These are phyloP conservation scores for Tulasnella calospora DNA, from an alignment of 768 basidiomycete genomes.

Conservation along the genomic window DNA sequence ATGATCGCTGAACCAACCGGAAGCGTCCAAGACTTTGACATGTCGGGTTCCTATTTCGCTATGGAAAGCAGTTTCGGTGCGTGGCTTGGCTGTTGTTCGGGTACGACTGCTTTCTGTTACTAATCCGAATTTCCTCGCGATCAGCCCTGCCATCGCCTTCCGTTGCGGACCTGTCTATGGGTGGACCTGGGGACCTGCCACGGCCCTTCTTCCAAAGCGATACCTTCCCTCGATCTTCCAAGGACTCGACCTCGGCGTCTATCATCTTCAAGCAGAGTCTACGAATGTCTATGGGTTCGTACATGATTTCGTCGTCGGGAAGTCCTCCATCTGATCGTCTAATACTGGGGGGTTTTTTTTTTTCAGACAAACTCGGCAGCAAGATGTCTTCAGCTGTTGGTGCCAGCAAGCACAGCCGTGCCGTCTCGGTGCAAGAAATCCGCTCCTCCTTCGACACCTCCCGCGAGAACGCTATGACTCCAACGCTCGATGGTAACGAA, in stretches of 20 bases:
- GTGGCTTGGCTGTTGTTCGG: slow-evolving; percentile 31
- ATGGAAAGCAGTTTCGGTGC: background rate
- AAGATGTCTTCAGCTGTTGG: slow-evolving; percentile 30
- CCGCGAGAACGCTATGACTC: background rate
- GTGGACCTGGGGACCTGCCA: background rate
- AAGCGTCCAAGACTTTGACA: background rate
- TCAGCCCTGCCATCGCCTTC: slow-evolving; percentile 32
- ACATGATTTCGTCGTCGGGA: slow-evolving; percentile 36
- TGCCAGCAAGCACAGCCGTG: slow-evolving; percentile 13
- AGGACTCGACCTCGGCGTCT: slow-evolving; percentile 40
- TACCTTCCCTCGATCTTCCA: slow-evolving; percentile 19
- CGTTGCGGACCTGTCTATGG: background rate
- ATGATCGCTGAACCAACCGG: background rate
- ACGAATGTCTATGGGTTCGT: slow-evolving; percentile 66
- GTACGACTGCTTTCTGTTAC: slow-evolving; percentile 28
- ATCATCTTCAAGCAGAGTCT: slow-evolving; percentile 62
- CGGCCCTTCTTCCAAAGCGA: slow-evolving; percentile 18
- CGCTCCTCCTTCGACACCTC: background rate
- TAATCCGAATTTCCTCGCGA: background rate
- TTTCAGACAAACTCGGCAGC: slow-evolving; percentile 38
- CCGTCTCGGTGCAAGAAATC: background rate
- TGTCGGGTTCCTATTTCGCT: background rate
- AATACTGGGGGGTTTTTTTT: slow-evolving; percentile 37
- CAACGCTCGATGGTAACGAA: background rate
- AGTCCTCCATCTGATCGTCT: slow-evolving; percentile 66